Evolutionary conservation across 331 rosid species (phyloP), one percentile per base, ranked within the genome.

Genomic region (Ulmus americana): DNA sequence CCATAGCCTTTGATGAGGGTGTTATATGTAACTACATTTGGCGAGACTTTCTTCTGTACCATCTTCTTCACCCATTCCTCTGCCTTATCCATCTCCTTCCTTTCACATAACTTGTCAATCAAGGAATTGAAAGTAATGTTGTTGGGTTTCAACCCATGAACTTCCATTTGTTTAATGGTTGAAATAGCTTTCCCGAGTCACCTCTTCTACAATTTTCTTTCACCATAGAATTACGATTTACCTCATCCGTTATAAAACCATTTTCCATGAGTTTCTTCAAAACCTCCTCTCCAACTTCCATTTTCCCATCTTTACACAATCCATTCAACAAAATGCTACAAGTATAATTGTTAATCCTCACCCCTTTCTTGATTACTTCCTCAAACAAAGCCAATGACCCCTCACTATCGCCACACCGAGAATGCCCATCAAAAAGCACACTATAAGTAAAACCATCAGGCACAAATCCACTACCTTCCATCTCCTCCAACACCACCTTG

Each of bases 1-100:
- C 91, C 97, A 16, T 85, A 85, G 55, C 95, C 86, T 57, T 82
- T 70, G 35, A 91, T 81, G 63, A 88, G 81, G 55, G 68, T 60
- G 74, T 88, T 86, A 67, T 81, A 88, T 0, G 86, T 84, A 70
- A 74, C 88, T 56, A 82, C 63, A 50, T 68, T 82, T 11, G 83
- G 95, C 55, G 56, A 45, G 84, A 88, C 44, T 59, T 84, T 90
- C 74, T 70, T 88, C 76, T 76, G 75, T 12, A 22, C 61, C 97
- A 88, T 88, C 60, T 76, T 86, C 82, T 78, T 71, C 44, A 88
- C 74, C 91, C 95, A 88, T 55, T 74, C 79, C 78, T 88, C 95
- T 38, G 85, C 97, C 76, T 61, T 72, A 41, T 73, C 81, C 76
- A 86, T 54, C 76, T 88, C 82, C 70, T 64, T 66, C 53, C 53